phyloP scores from a whole-genome alignment of 2,329 filamentous ascomycete species.

The Paraconiothyrium brasiliense region DNA sequence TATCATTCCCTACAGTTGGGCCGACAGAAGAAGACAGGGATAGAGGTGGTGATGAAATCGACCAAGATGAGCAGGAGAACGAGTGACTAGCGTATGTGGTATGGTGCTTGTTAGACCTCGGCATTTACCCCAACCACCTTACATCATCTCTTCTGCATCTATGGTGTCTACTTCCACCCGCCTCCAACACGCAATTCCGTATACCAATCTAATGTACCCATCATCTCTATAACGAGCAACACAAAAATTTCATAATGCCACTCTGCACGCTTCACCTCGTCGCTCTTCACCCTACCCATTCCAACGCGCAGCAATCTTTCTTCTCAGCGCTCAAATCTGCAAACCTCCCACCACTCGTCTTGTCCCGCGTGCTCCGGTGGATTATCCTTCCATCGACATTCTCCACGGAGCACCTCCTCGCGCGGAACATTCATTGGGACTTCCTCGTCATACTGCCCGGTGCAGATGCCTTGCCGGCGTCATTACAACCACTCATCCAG shows the following conservation, averaged over 20 bases:
- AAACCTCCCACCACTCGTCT: constrained; percentile 53
- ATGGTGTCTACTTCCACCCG: background rate
- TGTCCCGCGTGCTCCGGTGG: constrained; percentile 58
- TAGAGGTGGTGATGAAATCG: constrained; percentile 15
- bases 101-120: constrained; percentile 5
- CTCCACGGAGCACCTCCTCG: constrained; percentile 54
- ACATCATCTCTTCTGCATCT: background rate
- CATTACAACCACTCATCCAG: constrained; percentile 33
- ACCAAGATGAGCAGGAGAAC: constrained; percentile 11
- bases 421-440: constrained; percentile 56
- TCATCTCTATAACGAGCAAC: background rate
- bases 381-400: constrained; percentile 58
- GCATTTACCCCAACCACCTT: constrained; percentile 10
- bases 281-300: constrained; percentile 49
- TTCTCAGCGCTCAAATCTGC: constrained; percentile 49
- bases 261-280: constrained; percentile 60
- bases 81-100: constrained; percentile 9
- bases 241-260: constrained; percentile 53
- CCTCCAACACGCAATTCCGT: background rate
- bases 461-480: constrained; percentile 36
- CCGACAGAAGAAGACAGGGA: constrained; percentile 46
- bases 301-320: constrained; percentile 50
- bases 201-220: background rate
- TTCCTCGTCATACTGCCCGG: constrained; percentile 57
- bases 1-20: constrained; percentile 68